Evolutionary conservation across 2,329 filamentous ascomycete species (phyloP).

Genomic region (Microdochium paspali): DNA sequence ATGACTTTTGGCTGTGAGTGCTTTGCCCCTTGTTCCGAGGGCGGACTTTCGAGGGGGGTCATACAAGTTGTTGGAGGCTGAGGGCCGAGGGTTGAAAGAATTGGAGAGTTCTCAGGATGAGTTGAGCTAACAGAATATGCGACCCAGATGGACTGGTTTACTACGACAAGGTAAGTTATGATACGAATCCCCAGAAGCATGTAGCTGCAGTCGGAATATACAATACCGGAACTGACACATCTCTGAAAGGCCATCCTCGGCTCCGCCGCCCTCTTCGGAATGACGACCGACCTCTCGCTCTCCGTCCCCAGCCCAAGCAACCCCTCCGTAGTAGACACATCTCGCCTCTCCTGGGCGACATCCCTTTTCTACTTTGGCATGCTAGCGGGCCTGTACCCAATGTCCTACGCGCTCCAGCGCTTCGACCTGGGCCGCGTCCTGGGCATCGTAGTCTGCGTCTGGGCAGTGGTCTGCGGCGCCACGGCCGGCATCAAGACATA

Average conservation of each 20-base stretch:
- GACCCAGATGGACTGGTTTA: constrained; percentile 56
- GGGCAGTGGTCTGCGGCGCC: constrained; percentile 58
- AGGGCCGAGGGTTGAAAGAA: too few species aligned
- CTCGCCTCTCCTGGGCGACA: constrained; percentile 65
- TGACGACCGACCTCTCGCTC: constrained; percentile 60
- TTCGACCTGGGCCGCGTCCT: constrained; percentile 58
- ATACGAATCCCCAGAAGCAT: too few species aligned
- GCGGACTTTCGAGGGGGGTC: too few species aligned
- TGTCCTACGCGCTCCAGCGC: constrained; percentile 61
- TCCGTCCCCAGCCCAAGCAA: constrained; percentile 33
- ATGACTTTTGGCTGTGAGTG: constrained; percentile 46
- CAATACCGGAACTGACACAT: too few species aligned
- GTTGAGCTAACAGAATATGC: neutral
- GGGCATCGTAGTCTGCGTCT: constrained; percentile 52
- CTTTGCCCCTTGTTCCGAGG: neutral
- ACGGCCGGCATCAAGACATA: constrained; percentile 57
- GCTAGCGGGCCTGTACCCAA: constrained; percentile 64
- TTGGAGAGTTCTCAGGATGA: too few species aligned
- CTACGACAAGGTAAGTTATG: constrained; percentile 55
- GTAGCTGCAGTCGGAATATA: too few species aligned
- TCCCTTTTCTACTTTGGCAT: constrained; percentile 76
- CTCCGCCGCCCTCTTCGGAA: constrained; percentile 63
- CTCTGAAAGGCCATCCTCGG: constrained; percentile 59
- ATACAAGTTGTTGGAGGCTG: too few species aligned
- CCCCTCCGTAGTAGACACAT: constrained; percentile 53